phyloP scores from a whole-genome alignment of 2,329 filamentous ascomycete genomes.

The Aspergillus bombycis region DNA sequence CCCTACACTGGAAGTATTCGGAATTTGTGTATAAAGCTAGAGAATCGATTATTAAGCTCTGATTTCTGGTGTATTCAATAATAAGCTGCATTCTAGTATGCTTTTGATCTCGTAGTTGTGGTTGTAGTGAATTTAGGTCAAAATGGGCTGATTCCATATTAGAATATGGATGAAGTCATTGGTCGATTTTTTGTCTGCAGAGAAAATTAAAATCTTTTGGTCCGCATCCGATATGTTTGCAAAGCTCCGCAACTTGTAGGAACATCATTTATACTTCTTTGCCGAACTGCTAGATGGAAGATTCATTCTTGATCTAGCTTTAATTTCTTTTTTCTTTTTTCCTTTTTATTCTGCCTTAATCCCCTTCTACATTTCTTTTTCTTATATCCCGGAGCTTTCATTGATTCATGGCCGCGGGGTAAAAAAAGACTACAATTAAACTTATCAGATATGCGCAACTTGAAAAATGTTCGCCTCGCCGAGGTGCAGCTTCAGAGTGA shows the following conservation, averaged over 20 bases:
- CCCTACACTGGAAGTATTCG: slow-evolving; percentile 27
- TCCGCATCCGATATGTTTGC: slow-evolving; percentile 30
- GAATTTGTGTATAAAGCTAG: slow-evolving; percentile 46
- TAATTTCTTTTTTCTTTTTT: background rate
- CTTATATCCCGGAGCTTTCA: slow-evolving; percentile 13
- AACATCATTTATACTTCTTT: background rate
- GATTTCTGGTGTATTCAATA: slow-evolving; percentile 13
- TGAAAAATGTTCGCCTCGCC: slow-evolving; percentile 75
- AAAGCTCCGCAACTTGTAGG: background rate
- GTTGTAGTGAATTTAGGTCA: slow-evolving; percentile 13
- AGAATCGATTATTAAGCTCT: slow-evolving; percentile 34
- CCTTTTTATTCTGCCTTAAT: slow-evolving; percentile 6
- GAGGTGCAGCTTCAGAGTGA: slow-evolving; percentile 64
- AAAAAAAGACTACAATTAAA: slow-evolving; percentile 32
- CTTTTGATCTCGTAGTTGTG: slow-evolving; percentile 10
- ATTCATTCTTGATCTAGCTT: background rate
- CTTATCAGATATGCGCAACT: slow-evolving; percentile 72
- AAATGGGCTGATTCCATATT: slow-evolving; percentile 25
- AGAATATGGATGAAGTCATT: slow-evolving; percentile 50
- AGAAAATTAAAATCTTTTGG: slow-evolving; percentile 45
- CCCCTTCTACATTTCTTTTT: slow-evolving; percentile 6
- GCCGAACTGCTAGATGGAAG: background rate
- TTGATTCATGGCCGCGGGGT: slow-evolving; percentile 42
- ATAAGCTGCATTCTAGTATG: background rate
- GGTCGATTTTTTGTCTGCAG: slow-evolving; percentile 34